Evolutionary conservation across 2,329 filamentous ascomycete genomes (phyloP).

Genomic region (Aspergillus udagawae): DNA sequence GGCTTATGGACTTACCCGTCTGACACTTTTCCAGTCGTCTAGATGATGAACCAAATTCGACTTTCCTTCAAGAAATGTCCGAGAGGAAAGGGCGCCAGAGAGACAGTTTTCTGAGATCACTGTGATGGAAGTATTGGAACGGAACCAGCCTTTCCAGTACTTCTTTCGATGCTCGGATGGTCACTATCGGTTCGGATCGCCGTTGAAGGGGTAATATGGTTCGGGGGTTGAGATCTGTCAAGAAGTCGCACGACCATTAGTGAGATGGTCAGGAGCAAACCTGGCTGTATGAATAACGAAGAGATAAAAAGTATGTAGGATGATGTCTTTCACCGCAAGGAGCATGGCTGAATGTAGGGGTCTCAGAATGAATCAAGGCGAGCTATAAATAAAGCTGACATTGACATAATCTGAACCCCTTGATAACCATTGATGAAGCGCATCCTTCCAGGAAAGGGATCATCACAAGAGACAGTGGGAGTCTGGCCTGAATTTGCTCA

Average conservation of each 20-base stretch:
- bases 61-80: neutral
- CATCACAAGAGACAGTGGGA: neutral
- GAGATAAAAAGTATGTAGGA: slow-evolving; percentile 2
- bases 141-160: slow-evolving; percentile 23
- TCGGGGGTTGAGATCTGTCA: slow-evolving; percentile 11
- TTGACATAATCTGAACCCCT: slow-evolving; percentile 8
- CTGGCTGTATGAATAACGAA: slow-evolving; percentile 2
- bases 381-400: slow-evolving; percentile 12
- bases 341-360: slow-evolving; percentile 1
- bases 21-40: neutral
- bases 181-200: neutral
- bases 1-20: neutral
- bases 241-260: slow-evolving; percentile 11
- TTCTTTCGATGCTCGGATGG: slow-evolving; percentile 1
- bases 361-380: slow-evolving; percentile 3
- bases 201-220: neutral
- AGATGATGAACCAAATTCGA: neutral
- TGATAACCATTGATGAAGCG: neutral
- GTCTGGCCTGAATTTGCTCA: neutral
- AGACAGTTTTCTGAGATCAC: neutral
- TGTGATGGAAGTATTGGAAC: slow-evolving; percentile 14
- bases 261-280: slow-evolving; percentile 6
- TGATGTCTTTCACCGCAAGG: slow-evolving; percentile 1
- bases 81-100: neutral
- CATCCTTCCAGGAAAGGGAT: neutral